Evolutionary conservation across 176 grass and related monocot species (phyloP).

Genomic region (Oryza officinalis): DNA sequence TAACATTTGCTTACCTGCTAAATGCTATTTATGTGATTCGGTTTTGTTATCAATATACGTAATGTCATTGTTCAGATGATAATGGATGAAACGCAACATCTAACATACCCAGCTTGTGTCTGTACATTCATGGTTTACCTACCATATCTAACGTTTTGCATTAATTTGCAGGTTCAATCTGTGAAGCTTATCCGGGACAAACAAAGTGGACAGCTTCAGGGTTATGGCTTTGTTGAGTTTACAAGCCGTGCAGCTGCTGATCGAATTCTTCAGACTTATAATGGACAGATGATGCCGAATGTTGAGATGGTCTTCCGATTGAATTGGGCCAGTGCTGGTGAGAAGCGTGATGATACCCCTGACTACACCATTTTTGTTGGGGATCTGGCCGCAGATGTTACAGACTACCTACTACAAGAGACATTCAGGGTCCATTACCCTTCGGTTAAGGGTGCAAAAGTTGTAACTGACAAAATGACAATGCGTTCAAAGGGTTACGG

Average conservation of each 20-base stretch:
- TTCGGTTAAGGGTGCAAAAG: constrained; percentile 91
- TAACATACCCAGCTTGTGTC: neutral
- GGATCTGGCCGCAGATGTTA: constrained; percentile 92
- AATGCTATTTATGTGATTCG: neutral
- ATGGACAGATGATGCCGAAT: constrained; percentile 91
- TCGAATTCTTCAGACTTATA: constrained; percentile 70
- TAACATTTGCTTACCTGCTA: neutral
- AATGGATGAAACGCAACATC: neutral
- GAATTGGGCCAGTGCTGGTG: constrained; percentile 95
- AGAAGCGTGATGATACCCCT: constrained; percentile 79
- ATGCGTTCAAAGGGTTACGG: constrained; percentile 95
- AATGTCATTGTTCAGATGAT: neutral
- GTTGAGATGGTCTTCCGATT: constrained; percentile 70
- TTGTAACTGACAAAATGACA: constrained; percentile 93
- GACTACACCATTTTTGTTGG: constrained; percentile 97
- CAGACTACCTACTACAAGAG: constrained; percentile 91
- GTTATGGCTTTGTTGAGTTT: constrained; percentile 96
- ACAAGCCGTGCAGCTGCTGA: constrained; percentile 73
- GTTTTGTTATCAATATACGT: neutral
- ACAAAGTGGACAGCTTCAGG: constrained; percentile 70
- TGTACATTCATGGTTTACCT: neutral
- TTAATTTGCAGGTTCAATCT: constrained; percentile 54
- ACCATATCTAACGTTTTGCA: neutral
- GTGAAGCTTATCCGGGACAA: constrained; percentile 96
- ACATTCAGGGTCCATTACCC: constrained; percentile 83